Evolutionary conservation across 768 basidiomycete genomes (phyloP).

Genomic region (Rossbeevera mucosa): DNA sequence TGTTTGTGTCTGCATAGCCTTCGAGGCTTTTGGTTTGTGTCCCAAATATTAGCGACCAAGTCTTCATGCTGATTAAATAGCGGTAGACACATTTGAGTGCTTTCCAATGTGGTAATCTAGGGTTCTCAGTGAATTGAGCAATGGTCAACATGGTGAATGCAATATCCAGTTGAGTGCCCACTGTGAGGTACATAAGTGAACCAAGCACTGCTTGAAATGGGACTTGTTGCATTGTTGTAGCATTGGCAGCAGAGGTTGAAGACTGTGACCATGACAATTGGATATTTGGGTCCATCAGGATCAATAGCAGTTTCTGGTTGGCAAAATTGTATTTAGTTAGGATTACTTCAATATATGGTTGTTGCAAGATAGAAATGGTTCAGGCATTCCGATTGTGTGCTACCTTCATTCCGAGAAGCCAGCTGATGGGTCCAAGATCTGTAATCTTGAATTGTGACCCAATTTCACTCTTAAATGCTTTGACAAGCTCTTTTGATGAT

Average conservation of each 20-base stretch:
- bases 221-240: conserved; percentile 23
- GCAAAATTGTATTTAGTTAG: too few species aligned
- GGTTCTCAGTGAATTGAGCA: too few species aligned
- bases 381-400: not conserved
- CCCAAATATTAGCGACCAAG: too few species aligned
- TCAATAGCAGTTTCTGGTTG: conserved; percentile 21
- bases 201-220: conserved; percentile 11
- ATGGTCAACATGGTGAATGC: not conserved
- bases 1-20: conserved; percentile 7
- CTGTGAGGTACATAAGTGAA: not conserved
- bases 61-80: too few species aligned
- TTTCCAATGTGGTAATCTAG: too few species aligned
- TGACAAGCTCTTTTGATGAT: not conserved
- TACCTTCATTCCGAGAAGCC: too few species aligned
- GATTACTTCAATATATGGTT: conserved; percentile 29
- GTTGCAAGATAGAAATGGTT: not conserved
- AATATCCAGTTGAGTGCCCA: not conserved
- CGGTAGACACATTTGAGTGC: too few species aligned
- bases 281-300: conserved; percentile 30
- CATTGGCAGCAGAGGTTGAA: conserved; percentile 16
- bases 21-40: too few species aligned
- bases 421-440: too few species aligned
- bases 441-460: too few species aligned
- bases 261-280: conserved; percentile 21
- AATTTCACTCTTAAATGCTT: not conserved